Conservation (phyloP, 345 rosid genomes). For the Gossypium sturtianum region DNA sequence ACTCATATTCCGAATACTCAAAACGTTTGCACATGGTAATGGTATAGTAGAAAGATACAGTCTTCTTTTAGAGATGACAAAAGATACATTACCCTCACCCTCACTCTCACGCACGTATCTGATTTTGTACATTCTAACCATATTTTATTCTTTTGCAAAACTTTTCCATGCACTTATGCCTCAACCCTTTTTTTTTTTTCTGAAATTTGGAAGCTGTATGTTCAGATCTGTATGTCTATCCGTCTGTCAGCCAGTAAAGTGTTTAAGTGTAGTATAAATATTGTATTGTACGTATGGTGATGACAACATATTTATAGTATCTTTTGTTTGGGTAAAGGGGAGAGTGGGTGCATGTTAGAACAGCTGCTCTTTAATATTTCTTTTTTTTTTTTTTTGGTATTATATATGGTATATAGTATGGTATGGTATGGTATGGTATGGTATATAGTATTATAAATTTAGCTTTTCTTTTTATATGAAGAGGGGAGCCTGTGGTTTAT, state of each 20-base stretch:
- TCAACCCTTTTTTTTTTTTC: neutral
- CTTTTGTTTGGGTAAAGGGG: neutral
- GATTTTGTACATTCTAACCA: neutral
- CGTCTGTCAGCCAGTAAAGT: neutral
- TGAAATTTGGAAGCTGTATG: neutral
- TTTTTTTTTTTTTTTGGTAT: neutral
- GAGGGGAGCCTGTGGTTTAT: conserved; percentile 19
- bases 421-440: neutral
- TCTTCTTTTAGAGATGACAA: conserved; percentile 7
- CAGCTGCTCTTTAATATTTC: neutral
- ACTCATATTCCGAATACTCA: neutral
- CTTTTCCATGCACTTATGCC: neutral
- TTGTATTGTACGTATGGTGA: neutral
- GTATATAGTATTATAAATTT: neutral
- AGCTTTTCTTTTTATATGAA: conserved; percentile 11
- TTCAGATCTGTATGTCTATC: neutral
- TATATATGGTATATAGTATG: neutral
- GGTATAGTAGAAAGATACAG: neutral
- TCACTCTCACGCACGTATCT: neutral
- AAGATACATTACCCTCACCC: neutral
- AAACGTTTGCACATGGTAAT: neutral
- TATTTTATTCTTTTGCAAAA: neutral
- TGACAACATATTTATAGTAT: neutral
- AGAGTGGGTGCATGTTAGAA: conserved; percentile 5
- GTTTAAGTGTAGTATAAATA: neutral